A percentile compares a stretch with the other conserved stretches of the same genome.
Evolutionary conservation across 2,329 filamentous ascomycete species (phyloP).

Genomic region (Fusarium sp.): DNA sequence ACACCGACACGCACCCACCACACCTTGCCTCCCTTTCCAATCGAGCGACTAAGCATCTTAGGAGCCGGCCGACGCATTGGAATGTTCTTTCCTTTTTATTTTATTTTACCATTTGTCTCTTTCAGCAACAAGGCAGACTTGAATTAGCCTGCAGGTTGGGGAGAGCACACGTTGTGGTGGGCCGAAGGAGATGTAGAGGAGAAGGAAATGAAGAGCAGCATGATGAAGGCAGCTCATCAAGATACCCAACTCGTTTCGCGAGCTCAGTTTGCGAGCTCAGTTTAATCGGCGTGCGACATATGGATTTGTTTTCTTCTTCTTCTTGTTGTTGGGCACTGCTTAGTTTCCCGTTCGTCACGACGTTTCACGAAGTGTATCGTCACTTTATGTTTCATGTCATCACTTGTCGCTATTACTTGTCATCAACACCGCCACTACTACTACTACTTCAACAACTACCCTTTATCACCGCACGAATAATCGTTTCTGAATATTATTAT

Average conservation of each 20-base stretch:
- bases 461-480: conserved; percentile 6
- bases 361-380: conserved; percentile 34
- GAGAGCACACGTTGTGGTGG: conserved; percentile 26
- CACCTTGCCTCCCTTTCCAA: conserved; percentile 38
- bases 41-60: conserved; percentile 46
- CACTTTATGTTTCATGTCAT: conserved; percentile 34
- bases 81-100: conserved; percentile 25
- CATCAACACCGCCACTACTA: conserved; percentile 19
- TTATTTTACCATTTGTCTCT: conserved; percentile 30
- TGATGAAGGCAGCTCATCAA: conserved; percentile 53
- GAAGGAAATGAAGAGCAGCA: conserved; percentile 44
- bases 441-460: too few species aligned
- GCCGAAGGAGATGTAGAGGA: conserved; percentile 26
- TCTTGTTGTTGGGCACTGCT: conserved; percentile 33
- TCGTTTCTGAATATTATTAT: conserved; percentile 11
- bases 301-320: conserved; percentile 47
- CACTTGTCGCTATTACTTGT: conserved; percentile 32
- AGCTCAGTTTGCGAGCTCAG: conserved; percentile 55
- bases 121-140: conserved; percentile 30
- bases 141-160: conserved; percentile 28
- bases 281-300: conserved; percentile 53
- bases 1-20: conserved; percentile 30
- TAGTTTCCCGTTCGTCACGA: conserved; percentile 33
- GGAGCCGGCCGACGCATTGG: conserved; percentile 39
- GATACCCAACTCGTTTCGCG: conserved; percentile 59